Evolutionary conservation across 2,329 filamentous ascomycete species (phyloP).

Genomic region (Penicillium sp.): DNA sequence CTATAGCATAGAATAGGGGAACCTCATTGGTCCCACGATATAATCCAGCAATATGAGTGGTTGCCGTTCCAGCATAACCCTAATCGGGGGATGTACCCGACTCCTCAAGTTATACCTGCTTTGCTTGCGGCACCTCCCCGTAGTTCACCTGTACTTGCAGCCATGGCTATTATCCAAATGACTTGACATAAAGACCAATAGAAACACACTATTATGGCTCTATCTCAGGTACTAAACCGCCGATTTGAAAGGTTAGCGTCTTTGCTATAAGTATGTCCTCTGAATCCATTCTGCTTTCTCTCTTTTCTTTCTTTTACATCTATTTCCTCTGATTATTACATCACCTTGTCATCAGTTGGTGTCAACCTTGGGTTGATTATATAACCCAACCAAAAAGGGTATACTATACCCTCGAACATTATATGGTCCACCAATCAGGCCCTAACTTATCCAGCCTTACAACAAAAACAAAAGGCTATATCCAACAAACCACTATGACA

Average conservation of each 20-base stretch:
- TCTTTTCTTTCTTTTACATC: conserved; percentile 1
- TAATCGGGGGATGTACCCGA: neutral
- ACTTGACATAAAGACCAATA: neutral
- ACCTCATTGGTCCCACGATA: neutral
- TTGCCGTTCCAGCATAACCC: neutral
- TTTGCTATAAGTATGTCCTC: neutral
- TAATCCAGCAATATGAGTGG: neutral
- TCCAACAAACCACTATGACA: conserved; percentile 3
- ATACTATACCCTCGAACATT: neutral
- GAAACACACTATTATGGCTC: neutral
- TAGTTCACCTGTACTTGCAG: neutral
- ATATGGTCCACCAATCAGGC: neutral
- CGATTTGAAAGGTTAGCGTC: neutral
- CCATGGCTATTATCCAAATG: neutral
- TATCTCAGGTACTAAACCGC: neutral
- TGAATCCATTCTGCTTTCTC: neutral
- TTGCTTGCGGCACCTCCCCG: neutral
- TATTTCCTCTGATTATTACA: neutral
- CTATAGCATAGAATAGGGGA: no score
- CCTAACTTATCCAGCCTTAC: neutral
- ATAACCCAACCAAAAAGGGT: neutral
- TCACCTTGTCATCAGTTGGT: neutral
- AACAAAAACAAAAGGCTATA: neutral
- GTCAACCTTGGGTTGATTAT: neutral
- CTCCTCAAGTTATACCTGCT: neutral